Evolutionary conservation across 345 rosid genomes (phyloP).

Genomic region (Gossypium bickii): DNA sequence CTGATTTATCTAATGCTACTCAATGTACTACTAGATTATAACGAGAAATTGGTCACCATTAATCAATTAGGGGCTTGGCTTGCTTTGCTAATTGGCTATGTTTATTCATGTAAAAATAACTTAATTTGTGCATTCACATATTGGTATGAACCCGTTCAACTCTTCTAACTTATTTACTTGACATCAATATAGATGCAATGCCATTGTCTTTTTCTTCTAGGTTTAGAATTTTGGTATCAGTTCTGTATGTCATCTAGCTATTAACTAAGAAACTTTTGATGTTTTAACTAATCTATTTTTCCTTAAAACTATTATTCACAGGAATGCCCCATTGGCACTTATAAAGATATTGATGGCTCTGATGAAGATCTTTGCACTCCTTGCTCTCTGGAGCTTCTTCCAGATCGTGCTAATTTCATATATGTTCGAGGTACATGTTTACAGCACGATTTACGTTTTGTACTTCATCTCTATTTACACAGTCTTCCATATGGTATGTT

Average conservation of each 20-base stretch:
- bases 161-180: neutral
- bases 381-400: slow-evolving; percentile 77
- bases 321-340: slow-evolving; percentile 98
- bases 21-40: neutral
- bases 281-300: neutral
- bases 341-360: slow-evolving; percentile 82
- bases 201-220: neutral
- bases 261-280: neutral
- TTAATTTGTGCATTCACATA: neutral
- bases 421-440: slow-evolving; percentile 68
- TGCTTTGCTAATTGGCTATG: neutral
- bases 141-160: neutral
- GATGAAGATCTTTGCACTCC: slow-evolving; percentile 74
- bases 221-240: neutral
- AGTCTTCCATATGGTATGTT: slow-evolving; percentile 3
- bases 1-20: neutral
- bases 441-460: neutral
- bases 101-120: neutral
- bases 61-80: neutral
- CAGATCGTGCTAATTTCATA: slow-evolving; percentile 73
- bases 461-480: slow-evolving; percentile 14
- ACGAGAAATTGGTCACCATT: neutral
- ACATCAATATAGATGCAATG: neutral
- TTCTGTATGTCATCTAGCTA: neutral
- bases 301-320: slow-evolving; percentile 22